Evolutionary conservation across 2,329 filamentous ascomycete genomes (phyloP).

Genomic region (Thielaviopsis euricoi): DNA sequence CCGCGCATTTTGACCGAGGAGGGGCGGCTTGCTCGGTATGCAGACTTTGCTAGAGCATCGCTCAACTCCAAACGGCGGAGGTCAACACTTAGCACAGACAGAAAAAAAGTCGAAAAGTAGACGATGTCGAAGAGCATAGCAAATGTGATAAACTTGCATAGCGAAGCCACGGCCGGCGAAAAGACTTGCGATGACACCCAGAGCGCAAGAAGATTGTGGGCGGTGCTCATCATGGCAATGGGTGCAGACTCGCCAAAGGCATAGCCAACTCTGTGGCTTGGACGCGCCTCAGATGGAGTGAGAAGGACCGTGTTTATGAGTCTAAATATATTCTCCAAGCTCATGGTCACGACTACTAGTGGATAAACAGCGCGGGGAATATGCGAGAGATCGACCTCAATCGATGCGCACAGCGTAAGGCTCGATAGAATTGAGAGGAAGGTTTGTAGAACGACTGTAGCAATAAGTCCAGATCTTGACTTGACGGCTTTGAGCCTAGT

Average conservation of each 20-base stretch:
- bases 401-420: constrained; percentile 61
- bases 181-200: constrained; percentile 49
- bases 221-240: constrained; percentile 48
- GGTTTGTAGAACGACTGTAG: constrained; percentile 55
- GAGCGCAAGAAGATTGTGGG: constrained; percentile 53
- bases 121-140: constrained; percentile 64
- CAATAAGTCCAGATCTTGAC: constrained; percentile 54
- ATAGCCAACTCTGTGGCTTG: constrained; percentile 52
- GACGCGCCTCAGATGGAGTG: constrained; percentile 51
- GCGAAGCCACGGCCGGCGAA: constrained; percentile 53
- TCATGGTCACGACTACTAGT: constrained; percentile 59
- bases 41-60: constrained; percentile 46
- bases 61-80: constrained; percentile 60
- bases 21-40: constrained; percentile 14
- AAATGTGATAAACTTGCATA: constrained; percentile 60
- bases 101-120: constrained; percentile 64
- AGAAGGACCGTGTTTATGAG: constrained; percentile 63
- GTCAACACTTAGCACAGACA: constrained; percentile 64
- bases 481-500: constrained; percentile 59
- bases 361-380: constrained; percentile 63
- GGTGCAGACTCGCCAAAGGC: constrained; percentile 60
- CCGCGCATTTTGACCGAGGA: constrained; percentile 12
- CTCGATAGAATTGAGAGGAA: constrained; percentile 59
- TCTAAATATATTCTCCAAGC: constrained; percentile 63
- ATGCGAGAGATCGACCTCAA: constrained; percentile 58